Evolutionary conservation across 306 rosid species (phyloP), one percentile per base, ranked within the genome.

Genomic region (Neltuma alba): DNA sequence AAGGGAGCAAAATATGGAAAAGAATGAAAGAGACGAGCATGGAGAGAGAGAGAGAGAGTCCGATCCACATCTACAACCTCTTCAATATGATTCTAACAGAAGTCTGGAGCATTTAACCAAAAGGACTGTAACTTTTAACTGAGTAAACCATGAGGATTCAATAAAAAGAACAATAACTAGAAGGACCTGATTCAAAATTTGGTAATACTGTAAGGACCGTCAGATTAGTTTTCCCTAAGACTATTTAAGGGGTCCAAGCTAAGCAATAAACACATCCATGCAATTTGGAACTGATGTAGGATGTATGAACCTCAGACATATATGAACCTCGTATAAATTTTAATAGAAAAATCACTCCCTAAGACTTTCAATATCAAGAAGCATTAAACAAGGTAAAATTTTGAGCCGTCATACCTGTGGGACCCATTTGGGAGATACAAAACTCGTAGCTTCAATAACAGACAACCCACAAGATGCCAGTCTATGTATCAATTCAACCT

Each of bases 401-500:
- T 33, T 14, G 50, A 18, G 63, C 48, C 20, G 52, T 70, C 47
- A 52, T 82, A 90, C 94, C 94, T 91, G 96, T 77, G 96, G 96
- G 47, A 89, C 93, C 91, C 96, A 89, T 84, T 89, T 87, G 48
- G 96, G 90, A 20, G 96, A 91, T 23, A 91, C 96, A 87, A 91
- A 89, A 87, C 96, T 91, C 34, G 96, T 89, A 40, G 90, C 96
- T 82, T 91, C 96, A 45, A 91, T 83, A 77, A 89, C 93, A 60
- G 93, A 55, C 69, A 91, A 84, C 70, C 93, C 96, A 83, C 82
- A 79, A 33, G 89, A 84, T 78, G 89, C 93, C 61, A 91, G 83
- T 79, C 82, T 89, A n/a, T 78, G 80, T 37, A 91, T 91, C 88
- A 91, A 79, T 78, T 89, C 91, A 23, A 91, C 48, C 89, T 91